A percentile compares a stretch with the other conserved stretches of the same genome.
Evolutionary conservation across 1,284 basidiomycete species (phyloP).

Genomic region (Rhodotorula glutinis): DNA sequence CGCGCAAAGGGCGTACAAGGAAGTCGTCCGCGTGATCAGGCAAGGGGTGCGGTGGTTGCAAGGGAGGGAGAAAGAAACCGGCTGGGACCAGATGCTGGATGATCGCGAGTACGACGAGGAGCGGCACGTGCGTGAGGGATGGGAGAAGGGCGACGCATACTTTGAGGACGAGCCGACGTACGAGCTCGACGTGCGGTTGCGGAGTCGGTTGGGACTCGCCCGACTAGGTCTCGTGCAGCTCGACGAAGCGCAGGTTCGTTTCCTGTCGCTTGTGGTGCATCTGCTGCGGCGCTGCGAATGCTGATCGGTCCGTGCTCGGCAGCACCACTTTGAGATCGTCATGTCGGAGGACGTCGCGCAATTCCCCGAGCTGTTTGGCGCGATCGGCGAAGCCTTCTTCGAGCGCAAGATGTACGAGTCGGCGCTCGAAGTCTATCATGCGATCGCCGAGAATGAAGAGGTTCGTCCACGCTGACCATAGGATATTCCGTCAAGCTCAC

Average conservation of each 20-base stretch:
- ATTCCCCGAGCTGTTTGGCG: conserved; percentile 71
- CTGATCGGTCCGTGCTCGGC: neutral
- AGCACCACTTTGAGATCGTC: conserved; percentile 74
- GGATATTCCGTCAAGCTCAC: too few species aligned
- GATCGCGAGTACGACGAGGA: conserved; percentile 79
- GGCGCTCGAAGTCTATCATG: conserved; percentile 72
- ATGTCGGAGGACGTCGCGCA: conserved; percentile 63
- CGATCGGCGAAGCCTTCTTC: conserved; percentile 80
- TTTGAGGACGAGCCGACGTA: conserved; percentile 53
- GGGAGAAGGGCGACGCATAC: conserved; percentile 45
- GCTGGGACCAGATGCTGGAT: conserved; percentile 79
- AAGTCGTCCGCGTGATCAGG: conserved; percentile 67
- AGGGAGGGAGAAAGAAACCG: conserved; percentile 66
- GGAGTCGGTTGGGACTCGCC: conserved; percentile 80
- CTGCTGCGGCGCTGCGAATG: neutral
- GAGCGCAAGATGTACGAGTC: conserved; percentile 68
- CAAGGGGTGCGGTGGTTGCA: conserved; percentile 84
- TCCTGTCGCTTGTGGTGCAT: neutral
- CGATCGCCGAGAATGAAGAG: conserved; percentile 66
- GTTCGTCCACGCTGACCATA: conserved; percentile 50
- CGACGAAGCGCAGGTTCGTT: conserved; percentile 72
- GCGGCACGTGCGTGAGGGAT: conserved; percentile 46
- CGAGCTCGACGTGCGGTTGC: conserved; percentile 71
- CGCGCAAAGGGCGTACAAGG: conserved; percentile 64
- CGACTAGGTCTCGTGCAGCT: conserved; percentile 75